Evolutionary conservation across 106 monocot genomes (phyloP).

Genomic region (Apostasia shenzhenica): DNA sequence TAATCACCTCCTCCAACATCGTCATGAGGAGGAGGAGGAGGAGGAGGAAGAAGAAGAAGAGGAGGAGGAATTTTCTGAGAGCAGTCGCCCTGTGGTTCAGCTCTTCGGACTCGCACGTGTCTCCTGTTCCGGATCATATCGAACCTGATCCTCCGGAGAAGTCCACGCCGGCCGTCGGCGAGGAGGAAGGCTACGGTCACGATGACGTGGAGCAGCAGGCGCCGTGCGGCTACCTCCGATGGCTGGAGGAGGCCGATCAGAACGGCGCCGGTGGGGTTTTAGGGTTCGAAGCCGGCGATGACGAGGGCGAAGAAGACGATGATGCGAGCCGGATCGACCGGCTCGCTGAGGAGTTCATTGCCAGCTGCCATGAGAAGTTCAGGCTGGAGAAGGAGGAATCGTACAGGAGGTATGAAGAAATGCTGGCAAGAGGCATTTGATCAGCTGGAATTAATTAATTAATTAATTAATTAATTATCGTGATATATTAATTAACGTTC

Average conservation of each 20-base stretch:
- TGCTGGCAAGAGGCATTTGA: slow-evolving; percentile 80
- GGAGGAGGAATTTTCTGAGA: slow-evolving; percentile 5
- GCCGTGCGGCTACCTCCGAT: slow-evolving; percentile 47
- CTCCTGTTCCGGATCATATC: slow-evolving; percentile 26
- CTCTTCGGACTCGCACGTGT: slow-evolving; percentile 38
- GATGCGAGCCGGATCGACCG: slow-evolving; percentile 49
- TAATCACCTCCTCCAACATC: not conserved
- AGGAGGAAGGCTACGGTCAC: not conserved
- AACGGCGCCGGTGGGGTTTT: not conserved
- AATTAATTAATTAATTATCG: too few species aligned
- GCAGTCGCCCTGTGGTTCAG: slow-evolving; percentile 19
- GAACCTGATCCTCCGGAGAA: slow-evolving; percentile 63
- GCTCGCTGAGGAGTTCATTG: slow-evolving; percentile 80
- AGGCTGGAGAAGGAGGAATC: slow-evolving; percentile 91
- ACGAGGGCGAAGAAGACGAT: not conserved
- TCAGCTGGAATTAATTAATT: not conserved
- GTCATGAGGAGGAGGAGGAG: slow-evolving; percentile 4
- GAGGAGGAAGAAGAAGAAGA: slow-evolving; percentile 25
- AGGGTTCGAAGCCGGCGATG: not conserved
- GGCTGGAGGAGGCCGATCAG: slow-evolving; percentile 71
- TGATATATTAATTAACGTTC: too few species aligned
- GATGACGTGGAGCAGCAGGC: slow-evolving; percentile 8
- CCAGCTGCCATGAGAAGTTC: slow-evolving; percentile 81
- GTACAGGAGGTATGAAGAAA: slow-evolving; percentile 81
- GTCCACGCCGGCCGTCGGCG: slow-evolving; percentile 24